These are phyloP conservation scores for Blastobotrys persicus DNA, from an alignment of 1,139 yeast species.

Conservation along the genomic window DNA sequence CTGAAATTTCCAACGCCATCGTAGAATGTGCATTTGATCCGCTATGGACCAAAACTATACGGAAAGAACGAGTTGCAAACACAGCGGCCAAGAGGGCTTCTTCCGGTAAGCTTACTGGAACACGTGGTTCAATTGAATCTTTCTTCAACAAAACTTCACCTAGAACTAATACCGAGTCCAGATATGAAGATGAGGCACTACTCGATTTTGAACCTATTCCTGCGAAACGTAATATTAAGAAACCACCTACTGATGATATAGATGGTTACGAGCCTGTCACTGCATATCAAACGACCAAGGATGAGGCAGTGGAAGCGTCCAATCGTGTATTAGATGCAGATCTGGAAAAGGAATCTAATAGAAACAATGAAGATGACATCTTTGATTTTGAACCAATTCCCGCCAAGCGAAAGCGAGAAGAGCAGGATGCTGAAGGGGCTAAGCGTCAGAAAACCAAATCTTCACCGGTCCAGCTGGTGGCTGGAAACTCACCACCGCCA, in stretches of 20 bases:
- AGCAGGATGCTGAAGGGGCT: neutral
- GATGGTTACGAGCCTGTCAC: neutral
- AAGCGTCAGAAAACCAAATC: neutral
- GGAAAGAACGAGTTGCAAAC: too few relatives aligned
- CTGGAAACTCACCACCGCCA: neutral
- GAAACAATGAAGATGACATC: neutral
- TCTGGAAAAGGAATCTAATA: neutral
- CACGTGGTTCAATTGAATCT: neutral
- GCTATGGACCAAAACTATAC: neutral
- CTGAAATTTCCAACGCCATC: slow-evolving; percentile 7
- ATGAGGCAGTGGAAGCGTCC: neutral
- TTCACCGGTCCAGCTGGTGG: neutral
- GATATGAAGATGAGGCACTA: neutral
- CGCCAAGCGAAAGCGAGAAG: neutral
- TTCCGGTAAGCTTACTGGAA: neutral
- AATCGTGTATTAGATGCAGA: neutral
- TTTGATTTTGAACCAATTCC: neutral
- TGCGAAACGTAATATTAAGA: neutral
- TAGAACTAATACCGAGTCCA: neutral
- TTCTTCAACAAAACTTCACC: neutral
- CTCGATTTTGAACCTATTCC: slow-evolving; percentile 1
- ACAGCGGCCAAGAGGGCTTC: neutral
- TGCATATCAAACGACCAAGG: neutral
- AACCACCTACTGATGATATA: neutral
- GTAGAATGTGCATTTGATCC: slow-evolving; percentile 4